Conservation (phyloP, 2,329 filamentous ascomycete genomes). For the Fusarium globosum region DNA sequence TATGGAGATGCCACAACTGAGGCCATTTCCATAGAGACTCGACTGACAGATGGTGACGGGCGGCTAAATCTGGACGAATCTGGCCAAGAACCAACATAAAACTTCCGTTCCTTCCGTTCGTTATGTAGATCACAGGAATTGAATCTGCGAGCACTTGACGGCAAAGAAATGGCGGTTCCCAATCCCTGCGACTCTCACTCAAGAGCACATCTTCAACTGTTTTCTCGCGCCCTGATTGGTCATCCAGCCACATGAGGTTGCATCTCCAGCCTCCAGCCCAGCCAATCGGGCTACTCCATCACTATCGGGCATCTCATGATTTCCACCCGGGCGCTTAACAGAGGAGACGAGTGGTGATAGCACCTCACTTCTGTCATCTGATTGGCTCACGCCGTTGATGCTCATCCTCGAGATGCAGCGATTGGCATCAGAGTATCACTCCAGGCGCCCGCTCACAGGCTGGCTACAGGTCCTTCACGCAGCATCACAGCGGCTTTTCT, state of each 20-base stretch:
- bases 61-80: constrained; percentile 33
- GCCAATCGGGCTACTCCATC: constrained; percentile 45
- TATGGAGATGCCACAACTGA: constrained; percentile 9
- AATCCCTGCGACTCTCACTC: constrained; percentile 25
- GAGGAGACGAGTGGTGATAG: constrained; percentile 32
- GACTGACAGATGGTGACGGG: constrained; percentile 24
- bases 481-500: constrained; percentile 32
- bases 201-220: constrained; percentile 33
- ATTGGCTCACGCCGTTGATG: constrained; percentile 43
- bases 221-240: constrained; percentile 41
- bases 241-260: constrained; percentile 13
- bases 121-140: constrained; percentile 15
- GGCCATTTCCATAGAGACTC: constrained; percentile 30
- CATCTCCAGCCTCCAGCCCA: constrained; percentile 25
- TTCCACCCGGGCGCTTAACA: constrained; percentile 50
- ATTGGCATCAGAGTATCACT: constrained; percentile 33
- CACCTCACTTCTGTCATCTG: constrained; percentile 24
- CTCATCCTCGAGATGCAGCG: constrained; percentile 24
- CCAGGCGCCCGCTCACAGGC: constrained; percentile 38
- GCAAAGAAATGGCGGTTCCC: constrained; percentile 8
- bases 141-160: constrained; percentile 30
- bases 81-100: constrained; percentile 12
- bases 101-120: constrained; percentile 1
- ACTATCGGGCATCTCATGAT: constrained; percentile 31
- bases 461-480: constrained; percentile 20